A percentile compares a stretch with the other conserved stretches of the same genome.
phyloP scores from a whole-genome alignment of 2,329 filamentous ascomycete species.

The Exophiala oligosperma region DNA sequence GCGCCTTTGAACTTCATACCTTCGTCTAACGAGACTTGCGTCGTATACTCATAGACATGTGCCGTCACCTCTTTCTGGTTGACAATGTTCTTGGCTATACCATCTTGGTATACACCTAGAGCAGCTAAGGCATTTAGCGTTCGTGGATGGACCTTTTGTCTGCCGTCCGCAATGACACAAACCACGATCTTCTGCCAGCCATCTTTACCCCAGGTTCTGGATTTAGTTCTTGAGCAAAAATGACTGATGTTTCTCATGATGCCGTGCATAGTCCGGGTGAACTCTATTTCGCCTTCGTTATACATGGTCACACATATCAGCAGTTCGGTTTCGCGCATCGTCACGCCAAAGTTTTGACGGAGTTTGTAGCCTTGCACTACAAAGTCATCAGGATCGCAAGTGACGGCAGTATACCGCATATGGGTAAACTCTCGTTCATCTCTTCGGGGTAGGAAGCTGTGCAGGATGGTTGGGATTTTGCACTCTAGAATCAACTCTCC shows the following conservation, averaged over 20 bases:
- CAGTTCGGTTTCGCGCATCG: constrained; percentile 84
- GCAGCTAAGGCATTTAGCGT: constrained; percentile 93
- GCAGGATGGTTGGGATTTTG: constrained; percentile 97
- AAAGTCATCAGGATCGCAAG: constrained; percentile 94
- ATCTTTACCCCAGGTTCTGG: constrained; percentile 91
- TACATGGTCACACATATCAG: constrained; percentile 99
- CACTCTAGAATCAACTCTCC: constrained; percentile 96
- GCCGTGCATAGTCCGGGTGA: constrained; percentile 96
- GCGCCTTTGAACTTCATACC: constrained; percentile 98
- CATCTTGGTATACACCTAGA: constrained; percentile 97
- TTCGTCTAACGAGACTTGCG: constrained; percentile 91
- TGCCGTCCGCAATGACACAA: constrained; percentile 91
- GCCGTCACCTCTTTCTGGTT: constrained; percentile 94
- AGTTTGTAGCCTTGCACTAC: constrained; percentile 85
- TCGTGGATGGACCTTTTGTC: constrained; percentile 87
- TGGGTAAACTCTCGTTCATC: constrained; percentile 97
- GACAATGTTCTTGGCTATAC: constrained; percentile 97
- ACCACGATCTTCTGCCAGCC: constrained; percentile 99
- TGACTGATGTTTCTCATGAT: constrained; percentile 98
- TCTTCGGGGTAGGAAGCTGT: constrained; percentile 90
- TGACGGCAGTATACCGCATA: constrained; percentile 98
- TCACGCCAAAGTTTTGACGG: constrained; percentile 83
- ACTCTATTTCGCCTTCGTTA: constrained; percentile 96
- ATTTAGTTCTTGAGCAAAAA: constrained; percentile 90
- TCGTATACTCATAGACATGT: constrained; percentile 98